Evolutionary conservation across 768 basidiomycete species (phyloP).

Genomic region (Boletellus sp.): DNA sequence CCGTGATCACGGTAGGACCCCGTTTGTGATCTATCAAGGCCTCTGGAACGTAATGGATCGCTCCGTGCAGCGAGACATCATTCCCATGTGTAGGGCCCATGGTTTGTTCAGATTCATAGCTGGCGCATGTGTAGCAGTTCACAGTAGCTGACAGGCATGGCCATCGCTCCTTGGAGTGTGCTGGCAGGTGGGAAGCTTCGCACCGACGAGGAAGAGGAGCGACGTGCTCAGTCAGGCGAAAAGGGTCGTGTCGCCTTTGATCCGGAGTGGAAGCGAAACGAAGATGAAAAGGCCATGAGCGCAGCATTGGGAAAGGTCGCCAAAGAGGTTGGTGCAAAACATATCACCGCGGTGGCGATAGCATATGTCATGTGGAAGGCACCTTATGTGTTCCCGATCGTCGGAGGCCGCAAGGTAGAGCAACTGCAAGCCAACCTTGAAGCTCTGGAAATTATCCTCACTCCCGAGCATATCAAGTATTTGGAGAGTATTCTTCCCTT

Average conservation of each 20-base stretch:
- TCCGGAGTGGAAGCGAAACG: conserved; percentile 33
- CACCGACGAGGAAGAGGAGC: conserved; percentile 29
- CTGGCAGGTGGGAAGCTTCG: conserved; percentile 28
- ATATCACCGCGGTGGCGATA: conserved; percentile 38
- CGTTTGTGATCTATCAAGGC: conserved; percentile 53
- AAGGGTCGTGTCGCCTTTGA: conserved; percentile 33
- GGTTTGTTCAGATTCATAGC: conserved; percentile 22
- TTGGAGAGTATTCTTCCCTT: conserved; percentile 38
- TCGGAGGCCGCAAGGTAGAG: conserved; percentile 44
- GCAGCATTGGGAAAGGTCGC: conserved; percentile 39
- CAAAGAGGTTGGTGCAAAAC: conserved; percentile 35
- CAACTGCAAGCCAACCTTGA: conserved; percentile 41
- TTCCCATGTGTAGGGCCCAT: conserved; percentile 33
- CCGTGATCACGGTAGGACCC: conserved; percentile 43
- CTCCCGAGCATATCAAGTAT: conserved; percentile 35
- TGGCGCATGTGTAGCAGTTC: conserved; percentile 2
- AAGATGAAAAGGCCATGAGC: conserved; percentile 31
- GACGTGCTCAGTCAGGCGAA: conserved; percentile 29
- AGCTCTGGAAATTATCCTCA: conserved; percentile 39
- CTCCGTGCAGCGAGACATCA: conserved; percentile 52
- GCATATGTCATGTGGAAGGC: conserved; percentile 45
- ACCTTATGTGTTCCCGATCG: conserved; percentile 42
- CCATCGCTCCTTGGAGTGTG: conserved; percentile 38
- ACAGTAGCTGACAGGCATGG: conserved; percentile 15
- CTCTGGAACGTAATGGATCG: conserved; percentile 41